These are phyloP conservation scores for Candida labiduridarum DNA, from an alignment of 1,139 yeast genomes.

Conservation along the genomic window DNA sequence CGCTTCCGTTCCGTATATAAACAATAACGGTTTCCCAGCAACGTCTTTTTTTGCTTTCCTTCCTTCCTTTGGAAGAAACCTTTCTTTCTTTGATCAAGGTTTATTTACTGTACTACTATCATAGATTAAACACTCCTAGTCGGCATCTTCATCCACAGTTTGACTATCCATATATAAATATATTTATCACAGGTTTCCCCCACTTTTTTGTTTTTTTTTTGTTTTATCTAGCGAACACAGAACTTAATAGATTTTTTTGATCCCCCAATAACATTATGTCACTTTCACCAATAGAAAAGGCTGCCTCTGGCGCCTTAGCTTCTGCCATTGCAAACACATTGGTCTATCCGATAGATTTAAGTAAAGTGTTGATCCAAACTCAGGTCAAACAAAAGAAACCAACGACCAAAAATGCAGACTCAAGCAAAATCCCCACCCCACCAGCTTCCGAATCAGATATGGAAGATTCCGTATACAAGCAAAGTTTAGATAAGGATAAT, in stretches of 20 bases:
- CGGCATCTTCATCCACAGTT: too few species aligned
- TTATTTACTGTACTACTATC: too few species aligned
- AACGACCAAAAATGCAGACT: conserved; percentile 6
- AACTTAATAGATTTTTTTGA: background rate
- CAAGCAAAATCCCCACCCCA: conserved; percentile 16
- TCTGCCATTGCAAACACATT: conserved; percentile 81
- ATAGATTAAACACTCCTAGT: background rate
- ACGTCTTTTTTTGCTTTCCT: too few species aligned
- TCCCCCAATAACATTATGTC: conserved; percentile 27
- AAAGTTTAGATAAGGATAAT: conserved; percentile 20
- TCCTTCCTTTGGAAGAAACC: too few species aligned
- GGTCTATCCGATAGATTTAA: conserved; percentile 74
- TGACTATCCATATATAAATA: background rate
- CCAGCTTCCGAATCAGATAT: conserved; percentile 20
- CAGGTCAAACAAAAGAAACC: conserved; percentile 43
- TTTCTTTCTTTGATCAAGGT: too few species aligned
- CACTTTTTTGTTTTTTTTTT: background rate
- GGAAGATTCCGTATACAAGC: conserved; percentile 31
- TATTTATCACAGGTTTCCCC: background rate
- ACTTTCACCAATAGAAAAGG: conserved; percentile 65
- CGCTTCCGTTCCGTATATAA: background rate
- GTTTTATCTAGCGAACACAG: background rate
- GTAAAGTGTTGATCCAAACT: conserved; percentile 75
- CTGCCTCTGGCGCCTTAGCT: conserved; percentile 83
- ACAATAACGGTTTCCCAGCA: too few species aligned